These are phyloP conservation scores for Mycena latifolia DNA, from an alignment of 768 basidiomycete species.

Conservation along the genomic window DNA sequence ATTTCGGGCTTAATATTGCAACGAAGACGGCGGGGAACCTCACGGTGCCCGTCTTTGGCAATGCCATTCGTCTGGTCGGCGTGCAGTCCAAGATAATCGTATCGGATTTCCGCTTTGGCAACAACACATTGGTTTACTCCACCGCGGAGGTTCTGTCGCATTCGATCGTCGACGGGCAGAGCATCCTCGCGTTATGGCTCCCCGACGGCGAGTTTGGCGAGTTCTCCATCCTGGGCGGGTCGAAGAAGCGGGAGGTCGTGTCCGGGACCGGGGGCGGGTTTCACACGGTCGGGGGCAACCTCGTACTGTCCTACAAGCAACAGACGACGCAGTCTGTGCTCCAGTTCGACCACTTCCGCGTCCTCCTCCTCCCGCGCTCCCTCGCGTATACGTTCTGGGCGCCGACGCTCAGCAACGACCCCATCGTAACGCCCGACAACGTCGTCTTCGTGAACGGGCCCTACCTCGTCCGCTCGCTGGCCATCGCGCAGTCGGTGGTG, in stretches of 20 bases:
- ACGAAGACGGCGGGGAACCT: constrained; percentile 55
- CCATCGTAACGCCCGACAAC: constrained; percentile 63
- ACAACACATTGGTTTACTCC: constrained; percentile 60
- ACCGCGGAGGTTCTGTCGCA: constrained; percentile 67
- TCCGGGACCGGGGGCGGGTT: constrained; percentile 45
- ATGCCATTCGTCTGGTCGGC: constrained; percentile 53
- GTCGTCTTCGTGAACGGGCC: constrained; percentile 59
- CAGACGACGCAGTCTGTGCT: constrained; percentile 52
- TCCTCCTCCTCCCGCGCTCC: constrained; percentile 39
- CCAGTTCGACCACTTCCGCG: constrained; percentile 59
- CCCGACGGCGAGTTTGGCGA: constrained; percentile 34
- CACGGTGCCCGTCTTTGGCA: constrained; percentile 54
- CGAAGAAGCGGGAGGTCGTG: constrained; percentile 48
- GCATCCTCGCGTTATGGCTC: constrained; percentile 57
- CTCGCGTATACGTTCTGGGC: constrained; percentile 64
- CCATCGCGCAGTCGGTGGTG: constrained; percentile 49
- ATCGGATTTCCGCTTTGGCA: constrained; percentile 67
- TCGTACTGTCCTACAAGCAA: constrained; percentile 42
- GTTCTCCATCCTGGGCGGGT: constrained; percentile 45
- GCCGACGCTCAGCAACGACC: constrained; percentile 55
- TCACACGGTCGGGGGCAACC: constrained; percentile 26
- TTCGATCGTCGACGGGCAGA: constrained; percentile 52
- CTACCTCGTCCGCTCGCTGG: constrained; percentile 52
- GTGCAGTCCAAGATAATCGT: constrained; percentile 67
- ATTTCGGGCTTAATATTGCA: constrained; percentile 58